Conservation (phyloP, 2,329 filamentous ascomycete species). For the Ophiostoma triangulosporum region DNA sequence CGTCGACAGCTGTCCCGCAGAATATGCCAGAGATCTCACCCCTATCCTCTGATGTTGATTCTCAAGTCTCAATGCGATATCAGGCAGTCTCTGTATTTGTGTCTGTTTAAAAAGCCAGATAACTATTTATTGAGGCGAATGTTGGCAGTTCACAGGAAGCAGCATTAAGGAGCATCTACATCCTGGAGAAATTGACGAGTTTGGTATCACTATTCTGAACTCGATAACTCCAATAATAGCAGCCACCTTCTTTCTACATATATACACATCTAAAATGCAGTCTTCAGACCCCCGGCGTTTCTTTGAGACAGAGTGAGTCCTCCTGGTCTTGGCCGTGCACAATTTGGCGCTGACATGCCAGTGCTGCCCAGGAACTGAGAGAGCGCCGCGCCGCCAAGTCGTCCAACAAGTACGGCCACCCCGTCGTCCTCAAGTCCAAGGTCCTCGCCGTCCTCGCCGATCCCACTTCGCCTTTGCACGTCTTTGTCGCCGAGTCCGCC, state of each 20-base stretch:
- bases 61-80: neutral
- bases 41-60: neutral
- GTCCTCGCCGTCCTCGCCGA: slow-evolving; percentile 62
- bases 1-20: slow-evolving; percentile 1
- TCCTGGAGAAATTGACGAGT: no score
- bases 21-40: neutral
- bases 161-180: no score
- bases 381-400: slow-evolving; percentile 56
- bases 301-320: slow-evolving; percentile 75
- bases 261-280: slow-evolving; percentile 36
- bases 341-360: slow-evolving; percentile 19
- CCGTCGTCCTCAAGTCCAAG: slow-evolving; percentile 72
- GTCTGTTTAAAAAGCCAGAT: neutral
- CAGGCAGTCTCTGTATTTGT: neutral
- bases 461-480: slow-evolving; percentile 41
- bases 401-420: slow-evolving; percentile 67
- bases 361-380: slow-evolving; percentile 34
- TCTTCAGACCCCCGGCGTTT: slow-evolving; percentile 68
- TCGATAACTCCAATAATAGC: no score
- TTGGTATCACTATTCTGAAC: no score
- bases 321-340: neutral
- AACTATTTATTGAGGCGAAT: neutral
- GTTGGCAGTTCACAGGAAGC: no score
- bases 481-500: slow-evolving; percentile 81
- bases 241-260: no score